phyloP scores from a whole-genome alignment of 805 yeast species.

The Metschnikowia santaceciliae region DNA sequence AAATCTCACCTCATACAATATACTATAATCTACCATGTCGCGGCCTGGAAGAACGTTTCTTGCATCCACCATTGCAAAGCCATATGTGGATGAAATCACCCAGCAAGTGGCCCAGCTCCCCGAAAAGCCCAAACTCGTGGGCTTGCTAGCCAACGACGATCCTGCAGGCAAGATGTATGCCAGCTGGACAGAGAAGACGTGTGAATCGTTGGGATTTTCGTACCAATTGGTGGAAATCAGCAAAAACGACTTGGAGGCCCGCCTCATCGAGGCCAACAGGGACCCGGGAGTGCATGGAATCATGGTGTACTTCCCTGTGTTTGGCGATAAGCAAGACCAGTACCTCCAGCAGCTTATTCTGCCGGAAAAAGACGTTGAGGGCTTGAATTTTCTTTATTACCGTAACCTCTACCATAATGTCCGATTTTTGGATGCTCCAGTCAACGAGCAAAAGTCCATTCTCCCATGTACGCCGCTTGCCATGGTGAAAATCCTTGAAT shows the following conservation, averaged over 20 bases:
- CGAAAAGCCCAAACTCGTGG: slow-evolving; percentile 75
- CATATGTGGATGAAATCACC: slow-evolving; percentile 68
- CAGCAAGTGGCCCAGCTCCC: slow-evolving; percentile 49
- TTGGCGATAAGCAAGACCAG: slow-evolving; percentile 92
- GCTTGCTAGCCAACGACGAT: slow-evolving; percentile 86
- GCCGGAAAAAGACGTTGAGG: slow-evolving; percentile 94
- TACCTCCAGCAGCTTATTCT: slow-evolving; percentile 90
- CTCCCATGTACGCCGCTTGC: slow-evolving; percentile 97
- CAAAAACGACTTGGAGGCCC: slow-evolving; percentile 82
- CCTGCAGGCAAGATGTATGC: slow-evolving; percentile 97
- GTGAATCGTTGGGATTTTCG: slow-evolving; percentile 78
- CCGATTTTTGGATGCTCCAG: slow-evolving; percentile 73
- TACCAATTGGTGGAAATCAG: slow-evolving; percentile 72
- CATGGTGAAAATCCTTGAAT: slow-evolving; percentile 87
- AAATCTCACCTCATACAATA: too few species aligned
- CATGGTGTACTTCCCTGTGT: slow-evolving; percentile 96
- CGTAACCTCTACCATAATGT: slow-evolving; percentile 94
- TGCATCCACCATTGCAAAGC: slow-evolving; percentile 84
- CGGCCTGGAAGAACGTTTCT: slow-evolving; percentile 70
- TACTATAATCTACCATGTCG: slow-evolving; percentile 8
- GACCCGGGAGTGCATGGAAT: slow-evolving; percentile 82
- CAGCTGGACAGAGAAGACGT: slow-evolving; percentile 90
- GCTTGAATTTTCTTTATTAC: slow-evolving; percentile 83
- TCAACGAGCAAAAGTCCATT: slow-evolving; percentile 68
- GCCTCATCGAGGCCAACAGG: slow-evolving; percentile 74